phyloP scores from a whole-genome alignment of 257 asterid species.

The Jaltomata sinuosa region DNA sequence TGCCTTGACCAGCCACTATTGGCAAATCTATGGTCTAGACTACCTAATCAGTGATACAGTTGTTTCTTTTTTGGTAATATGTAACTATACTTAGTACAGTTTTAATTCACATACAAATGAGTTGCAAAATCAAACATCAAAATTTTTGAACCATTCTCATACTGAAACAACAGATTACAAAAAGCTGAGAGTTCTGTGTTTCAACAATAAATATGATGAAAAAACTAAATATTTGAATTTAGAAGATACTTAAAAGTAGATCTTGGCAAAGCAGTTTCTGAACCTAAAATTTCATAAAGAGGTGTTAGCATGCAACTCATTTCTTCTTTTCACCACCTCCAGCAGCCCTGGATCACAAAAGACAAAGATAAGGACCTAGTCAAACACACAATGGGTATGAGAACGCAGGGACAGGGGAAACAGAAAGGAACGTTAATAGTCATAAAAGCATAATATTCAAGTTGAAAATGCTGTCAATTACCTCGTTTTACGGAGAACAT shows the following conservation, averaged over 20 bases:
- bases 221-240: background rate
- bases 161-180: background rate
- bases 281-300: background rate
- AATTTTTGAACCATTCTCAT: background rate
- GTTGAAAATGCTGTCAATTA: background rate
- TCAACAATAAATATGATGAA: background rate
- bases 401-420: no score
- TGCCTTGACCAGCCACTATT: background rate
- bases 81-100: background rate
- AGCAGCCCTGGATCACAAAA: conserved; percentile 15
- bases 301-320: background rate
- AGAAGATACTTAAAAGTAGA: background rate
- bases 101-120: background rate
- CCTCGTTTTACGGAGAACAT: conserved; percentile 45
- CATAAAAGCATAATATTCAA: background rate
- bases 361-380: background rate
- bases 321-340: conserved; percentile 35
- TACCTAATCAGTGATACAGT: background rate
- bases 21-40: background rate
- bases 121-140: background rate
- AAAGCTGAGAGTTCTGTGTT: background rate
- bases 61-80: no score
- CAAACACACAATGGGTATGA: background rate
- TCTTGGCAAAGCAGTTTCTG: background rate
- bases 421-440: background rate